Conservation (phyloP, 768 basidiomycete genomes). For the Nidularia pulvinata region DNA sequence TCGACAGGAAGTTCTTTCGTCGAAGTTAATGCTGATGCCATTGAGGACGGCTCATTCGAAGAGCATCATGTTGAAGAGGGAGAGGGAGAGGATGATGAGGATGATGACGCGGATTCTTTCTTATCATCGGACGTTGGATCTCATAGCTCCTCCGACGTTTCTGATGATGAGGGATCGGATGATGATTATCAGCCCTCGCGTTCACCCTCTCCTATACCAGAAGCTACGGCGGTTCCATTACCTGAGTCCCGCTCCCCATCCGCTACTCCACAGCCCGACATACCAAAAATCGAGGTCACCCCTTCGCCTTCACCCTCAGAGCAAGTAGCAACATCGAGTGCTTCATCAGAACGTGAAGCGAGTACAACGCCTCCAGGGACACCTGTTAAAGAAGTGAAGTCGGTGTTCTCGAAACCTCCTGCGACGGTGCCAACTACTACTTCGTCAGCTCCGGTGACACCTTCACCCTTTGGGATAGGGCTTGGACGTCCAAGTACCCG, state of each 20-base stretch:
- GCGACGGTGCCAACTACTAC: conserved; percentile 24
- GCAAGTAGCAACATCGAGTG: conserved; percentile 12
- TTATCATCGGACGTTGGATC: conserved; percentile 18
- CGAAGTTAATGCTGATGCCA: conserved; percentile 30
- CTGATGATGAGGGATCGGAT: conserved; percentile 11
- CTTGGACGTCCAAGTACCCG: conserved; percentile 62
- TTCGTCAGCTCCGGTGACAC: conserved; percentile 21
- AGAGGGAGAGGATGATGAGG: conserved; percentile 17
- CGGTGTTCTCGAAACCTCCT: conserved; percentile 35
- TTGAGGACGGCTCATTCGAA: not conserved
- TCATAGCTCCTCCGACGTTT: conserved; percentile 7
- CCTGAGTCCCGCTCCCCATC: conserved; percentile 52
- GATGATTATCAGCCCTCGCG: conserved; percentile 14
- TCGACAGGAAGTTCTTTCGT: conserved; percentile 49
- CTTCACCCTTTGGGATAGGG: conserved; percentile 39
- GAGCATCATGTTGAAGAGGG: conserved; percentile 15
- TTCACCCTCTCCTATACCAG: conserved; percentile 14
- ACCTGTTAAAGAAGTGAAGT: conserved; percentile 41
- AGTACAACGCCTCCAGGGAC: conserved; percentile 69
- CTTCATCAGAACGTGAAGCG: conserved; percentile 32
- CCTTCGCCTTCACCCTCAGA: conserved; percentile 28
- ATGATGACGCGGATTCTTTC: conserved; percentile 21
- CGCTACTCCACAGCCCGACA: conserved; percentile 56
- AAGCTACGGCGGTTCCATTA: conserved; percentile 32
- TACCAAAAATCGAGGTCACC: conserved; percentile 36